Evolutionary conservation across 805 yeast species (phyloP).

Genomic region (Schwanniomyces pseudopolymorphus): DNA sequence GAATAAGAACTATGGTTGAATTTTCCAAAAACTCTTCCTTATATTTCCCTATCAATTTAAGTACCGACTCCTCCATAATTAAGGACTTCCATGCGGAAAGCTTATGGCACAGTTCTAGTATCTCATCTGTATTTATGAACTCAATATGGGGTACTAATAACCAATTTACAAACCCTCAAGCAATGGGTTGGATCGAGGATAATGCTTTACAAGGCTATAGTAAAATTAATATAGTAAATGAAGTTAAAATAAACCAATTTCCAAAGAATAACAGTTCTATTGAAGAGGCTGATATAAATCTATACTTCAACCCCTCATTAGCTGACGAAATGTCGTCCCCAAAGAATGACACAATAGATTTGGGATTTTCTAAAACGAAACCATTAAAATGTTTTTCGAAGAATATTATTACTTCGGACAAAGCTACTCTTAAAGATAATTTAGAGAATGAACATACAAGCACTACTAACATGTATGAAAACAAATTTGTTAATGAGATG

Average conservation of each 20-base stretch:
- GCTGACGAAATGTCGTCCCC: neutral
- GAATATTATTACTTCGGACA: conserved; percentile 9
- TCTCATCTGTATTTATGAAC: conserved; percentile 24
- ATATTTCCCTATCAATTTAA: conserved; percentile 51
- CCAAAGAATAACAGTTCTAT: neutral
- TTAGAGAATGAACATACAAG: conserved; percentile 1
- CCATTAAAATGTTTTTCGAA: conserved; percentile 7
- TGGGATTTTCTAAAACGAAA: conserved; percentile 3
- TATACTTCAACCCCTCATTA: conserved; percentile 4
- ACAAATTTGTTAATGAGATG: conserved; percentile 17
- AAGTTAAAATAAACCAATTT: conserved; percentile 20
- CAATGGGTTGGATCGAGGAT: conserved; percentile 47
- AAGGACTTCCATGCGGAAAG: conserved; percentile 6
- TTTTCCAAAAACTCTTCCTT: conserved; percentile 51
- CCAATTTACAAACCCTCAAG: conserved; percentile 27
- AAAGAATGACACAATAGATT: neutral
- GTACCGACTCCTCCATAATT: conserved; percentile 7
- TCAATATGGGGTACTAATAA: conserved; percentile 40
- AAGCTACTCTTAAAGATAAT: conserved; percentile 1
- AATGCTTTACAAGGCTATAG: conserved; percentile 41
- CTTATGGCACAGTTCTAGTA: conserved; percentile 22
- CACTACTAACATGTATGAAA: conserved; percentile 8
- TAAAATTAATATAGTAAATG: conserved; percentile 49
- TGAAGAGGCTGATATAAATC: conserved; percentile 9
- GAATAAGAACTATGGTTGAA: conserved; percentile 47